These are phyloP conservation scores for Picochlorum sp. DNA, from an alignment of 139 green algal species.

Conservation along the genomic window DNA sequence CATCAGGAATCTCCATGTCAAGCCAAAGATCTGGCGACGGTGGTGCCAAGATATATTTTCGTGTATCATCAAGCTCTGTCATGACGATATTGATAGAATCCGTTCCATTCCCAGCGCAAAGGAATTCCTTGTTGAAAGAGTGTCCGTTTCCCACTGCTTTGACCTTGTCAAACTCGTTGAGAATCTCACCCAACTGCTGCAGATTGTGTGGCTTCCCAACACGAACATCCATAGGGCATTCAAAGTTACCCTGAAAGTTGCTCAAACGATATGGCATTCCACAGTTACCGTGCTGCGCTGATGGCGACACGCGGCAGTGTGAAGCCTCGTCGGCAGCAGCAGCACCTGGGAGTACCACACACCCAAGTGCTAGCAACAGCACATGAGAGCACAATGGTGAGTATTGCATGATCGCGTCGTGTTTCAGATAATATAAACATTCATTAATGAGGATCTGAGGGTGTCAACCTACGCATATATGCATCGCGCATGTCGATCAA, in stretches of 20 bases:
- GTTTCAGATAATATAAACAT: too few species aligned
- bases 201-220: conserved; percentile 40
- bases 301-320: conserved; percentile 22
- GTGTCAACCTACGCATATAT: too few species aligned
- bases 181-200: conserved; percentile 33
- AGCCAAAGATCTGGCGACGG: conserved; percentile 8
- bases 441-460: too few species aligned
- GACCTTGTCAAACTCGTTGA: conserved; percentile 28
- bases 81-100: conserved; percentile 52
- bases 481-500: too few species aligned
- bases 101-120: conserved; percentile 25
- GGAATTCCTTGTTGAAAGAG: conserved; percentile 44
- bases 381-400: too few species aligned
- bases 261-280: conserved; percentile 34
- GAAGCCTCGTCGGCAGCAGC: too few species aligned
- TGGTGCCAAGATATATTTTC: conserved; percentile 17
- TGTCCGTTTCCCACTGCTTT: conserved; percentile 53
- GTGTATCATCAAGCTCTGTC: conserved; percentile 32
- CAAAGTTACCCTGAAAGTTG: conserved; percentile 56
- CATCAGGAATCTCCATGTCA: conserved; percentile 7
- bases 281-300: conserved; percentile 19
- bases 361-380: too few species aligned
- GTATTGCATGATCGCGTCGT: too few species aligned
- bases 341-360: too few species aligned
- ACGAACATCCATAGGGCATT: conserved; percentile 36